phyloP scores from a whole-genome alignment of 345 rosid genomes.

The Balakata baccata region DNA sequence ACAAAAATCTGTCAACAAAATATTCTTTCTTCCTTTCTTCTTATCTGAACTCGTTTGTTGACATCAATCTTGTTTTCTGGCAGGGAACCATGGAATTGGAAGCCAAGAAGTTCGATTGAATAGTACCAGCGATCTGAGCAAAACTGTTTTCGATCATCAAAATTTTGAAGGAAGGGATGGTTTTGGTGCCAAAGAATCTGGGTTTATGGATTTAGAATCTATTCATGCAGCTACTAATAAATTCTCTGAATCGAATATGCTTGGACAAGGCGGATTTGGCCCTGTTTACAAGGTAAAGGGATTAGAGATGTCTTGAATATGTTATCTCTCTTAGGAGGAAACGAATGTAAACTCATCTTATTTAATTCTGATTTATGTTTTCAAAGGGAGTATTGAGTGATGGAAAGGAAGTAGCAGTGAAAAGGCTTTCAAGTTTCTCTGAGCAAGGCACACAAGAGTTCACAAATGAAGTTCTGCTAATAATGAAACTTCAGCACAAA shows the following conservation, averaged over 20 bases:
- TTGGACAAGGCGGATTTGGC: conserved; percentile 13
- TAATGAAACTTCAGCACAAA: conserved; percentile 22
- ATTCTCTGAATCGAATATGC: conserved; percentile 27
- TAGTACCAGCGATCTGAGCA: conserved; percentile 6
- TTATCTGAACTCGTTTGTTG: neutral
- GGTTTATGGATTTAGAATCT: conserved; percentile 24
- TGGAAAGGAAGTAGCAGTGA: conserved; percentile 51
- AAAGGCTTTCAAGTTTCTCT: conserved; percentile 28
- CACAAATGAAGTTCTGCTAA: conserved; percentile 34
- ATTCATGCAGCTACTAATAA: conserved; percentile 36
- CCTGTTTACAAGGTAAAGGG: conserved; percentile 13
- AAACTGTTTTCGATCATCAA: conserved; percentile 1
- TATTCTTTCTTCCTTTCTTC: too few species aligned
- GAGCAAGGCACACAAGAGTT: conserved; percentile 41
- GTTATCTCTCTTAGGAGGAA: neutral
- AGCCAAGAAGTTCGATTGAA: conserved; percentile 12
- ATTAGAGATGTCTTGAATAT: neutral
- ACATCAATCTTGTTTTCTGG: neutral
- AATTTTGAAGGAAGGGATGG: neutral
- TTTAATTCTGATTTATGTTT: neutral
- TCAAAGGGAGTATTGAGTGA: conserved; percentile 45
- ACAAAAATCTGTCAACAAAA: too few species aligned
- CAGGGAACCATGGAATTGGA: conserved; percentile 14
- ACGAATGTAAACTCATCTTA: neutral
- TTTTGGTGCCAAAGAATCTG: conserved; percentile 11